Evolutionary conservation across 176 grass and related monocot genomes (phyloP), one percentile per base, ranked within the genome.

Genomic region (Aegilops sharonensis): DNA sequence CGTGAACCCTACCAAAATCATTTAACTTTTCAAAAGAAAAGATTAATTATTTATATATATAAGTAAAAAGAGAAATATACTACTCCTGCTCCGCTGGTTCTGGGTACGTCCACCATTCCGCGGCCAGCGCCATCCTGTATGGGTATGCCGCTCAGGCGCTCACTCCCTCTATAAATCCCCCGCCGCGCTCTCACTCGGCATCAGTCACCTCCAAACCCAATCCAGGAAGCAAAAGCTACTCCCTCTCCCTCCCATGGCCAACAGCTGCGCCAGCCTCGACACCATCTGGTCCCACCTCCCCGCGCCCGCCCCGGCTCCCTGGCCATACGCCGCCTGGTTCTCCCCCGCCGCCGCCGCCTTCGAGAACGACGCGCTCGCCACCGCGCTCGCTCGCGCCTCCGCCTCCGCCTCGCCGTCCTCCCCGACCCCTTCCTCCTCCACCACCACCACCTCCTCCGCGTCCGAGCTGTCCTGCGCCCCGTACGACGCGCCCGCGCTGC

Each of bases 281-380:
- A 40, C 75, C 36, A 20, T 69, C 68, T 91, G 89, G 85, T 36
- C 81, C 48, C 68, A 68, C 67, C 59, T 75, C 75, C 75, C 75
- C 7, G 35, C 66, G 12, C 67, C 88, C 25, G 30, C 60, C 5
- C 83, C 32, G 17, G 64, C 61, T 20, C 83, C 50, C n/a, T 66
- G 80, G 68, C 62, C 62, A 0, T 24, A 4, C 65, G 8, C 45
- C 62, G 17, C 64, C 57, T 59, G 78, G n/a, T 59, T 77, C 72
- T 42, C 71, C 9, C 14, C 35, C 54, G 54, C 66, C 48, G 36
- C 74, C 56, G 56, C 86, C 56, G 64, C 91, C 75, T 83, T 89
- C 59, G 84, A 79, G 85, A 62, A 87, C 81, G 68, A 87, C 59
- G 68, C 61, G 48, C 81, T 87, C 76, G 79, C 85, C 60, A 61